Evolutionary conservation across 345 rosid species (phyloP).

Genomic region (Boechera divaricarpa): DNA sequence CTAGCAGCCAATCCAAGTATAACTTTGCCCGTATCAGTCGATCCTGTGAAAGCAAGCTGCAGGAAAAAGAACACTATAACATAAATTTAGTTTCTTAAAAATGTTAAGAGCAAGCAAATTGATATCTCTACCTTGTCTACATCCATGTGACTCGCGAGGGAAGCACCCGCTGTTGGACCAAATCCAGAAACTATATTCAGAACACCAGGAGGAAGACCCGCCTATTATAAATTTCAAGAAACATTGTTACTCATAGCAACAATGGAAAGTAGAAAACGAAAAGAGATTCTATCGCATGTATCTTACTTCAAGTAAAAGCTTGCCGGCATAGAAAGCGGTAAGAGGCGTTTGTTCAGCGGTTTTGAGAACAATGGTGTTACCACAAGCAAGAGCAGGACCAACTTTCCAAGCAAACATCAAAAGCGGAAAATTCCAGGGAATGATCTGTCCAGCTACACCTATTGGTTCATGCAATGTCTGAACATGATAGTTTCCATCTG

Average conservation of each 20-base stretch:
- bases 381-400: conserved; percentile 70
- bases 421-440: conserved; percentile 76
- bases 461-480: conserved; percentile 70
- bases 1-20: conserved; percentile 80
- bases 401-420: conserved; percentile 73
- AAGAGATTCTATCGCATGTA: neutral
- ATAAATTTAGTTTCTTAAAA: neutral
- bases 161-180: conserved; percentile 86
- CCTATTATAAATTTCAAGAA: conserved; percentile 51
- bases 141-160: conserved; percentile 89
- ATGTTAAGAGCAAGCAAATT: neutral
- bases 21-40: conserved; percentile 74
- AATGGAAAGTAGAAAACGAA: neutral
- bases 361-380: conserved; percentile 66
- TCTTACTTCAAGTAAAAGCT: conserved; percentile 56
- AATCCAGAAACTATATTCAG: conserved; percentile 82
- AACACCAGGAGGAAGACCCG: conserved; percentile 95
- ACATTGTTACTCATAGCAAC: conserved; percentile 11
- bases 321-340: conserved; percentile 60
- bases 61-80: conserved; percentile 7
- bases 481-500: conserved; percentile 66
- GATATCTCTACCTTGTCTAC: conserved; percentile 80
- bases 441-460: conserved; percentile 71
- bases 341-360: conserved; percentile 72
- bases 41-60: conserved; percentile 96